Evolutionary conservation across 306 rosid species (phyloP).

Genomic region (Glycyrrhiza uralensis): DNA sequence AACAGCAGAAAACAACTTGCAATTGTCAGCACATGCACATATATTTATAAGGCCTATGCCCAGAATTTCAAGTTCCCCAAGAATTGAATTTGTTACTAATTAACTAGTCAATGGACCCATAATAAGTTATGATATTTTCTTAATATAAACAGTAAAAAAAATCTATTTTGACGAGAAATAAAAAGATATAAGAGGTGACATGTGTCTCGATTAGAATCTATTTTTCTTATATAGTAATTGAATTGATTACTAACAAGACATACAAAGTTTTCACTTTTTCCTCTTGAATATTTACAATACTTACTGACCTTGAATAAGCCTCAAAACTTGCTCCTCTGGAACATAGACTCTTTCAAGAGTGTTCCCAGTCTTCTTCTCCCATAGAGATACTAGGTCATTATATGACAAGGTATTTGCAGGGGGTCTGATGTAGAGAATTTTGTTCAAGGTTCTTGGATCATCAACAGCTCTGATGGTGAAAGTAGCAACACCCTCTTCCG

Average conservation of each 20-base stretch:
- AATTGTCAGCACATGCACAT: background rate
- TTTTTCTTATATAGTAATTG: too few relatives aligned
- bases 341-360: slow-evolving; percentile 28
- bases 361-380: slow-evolving; percentile 44
- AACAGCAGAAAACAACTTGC: background rate
- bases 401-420: slow-evolving; percentile 29
- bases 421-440: slow-evolving; percentile 32
- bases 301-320: slow-evolving; percentile 20
- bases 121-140: background rate
- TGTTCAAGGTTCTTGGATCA: slow-evolving; percentile 50
- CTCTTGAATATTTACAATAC: background rate
- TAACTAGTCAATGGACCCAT: too few relatives aligned
- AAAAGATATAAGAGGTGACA: too few relatives aligned
- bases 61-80: background rate
- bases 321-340: slow-evolving; percentile 13
- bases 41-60: background rate
- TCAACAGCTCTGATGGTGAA: slow-evolving; percentile 40
- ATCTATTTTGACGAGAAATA: too few relatives aligned
- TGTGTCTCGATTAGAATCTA: too few relatives aligned
- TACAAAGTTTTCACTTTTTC: background rate
- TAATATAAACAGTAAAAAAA: too few relatives aligned
- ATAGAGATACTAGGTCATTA: slow-evolving; percentile 39
- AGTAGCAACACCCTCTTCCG: slow-evolving; percentile 40
- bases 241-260: background rate
- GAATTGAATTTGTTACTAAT: background rate